Conservation (phyloP, 768 basidiomycete genomes). For the Leucosporidium yakuticum region DNA sequence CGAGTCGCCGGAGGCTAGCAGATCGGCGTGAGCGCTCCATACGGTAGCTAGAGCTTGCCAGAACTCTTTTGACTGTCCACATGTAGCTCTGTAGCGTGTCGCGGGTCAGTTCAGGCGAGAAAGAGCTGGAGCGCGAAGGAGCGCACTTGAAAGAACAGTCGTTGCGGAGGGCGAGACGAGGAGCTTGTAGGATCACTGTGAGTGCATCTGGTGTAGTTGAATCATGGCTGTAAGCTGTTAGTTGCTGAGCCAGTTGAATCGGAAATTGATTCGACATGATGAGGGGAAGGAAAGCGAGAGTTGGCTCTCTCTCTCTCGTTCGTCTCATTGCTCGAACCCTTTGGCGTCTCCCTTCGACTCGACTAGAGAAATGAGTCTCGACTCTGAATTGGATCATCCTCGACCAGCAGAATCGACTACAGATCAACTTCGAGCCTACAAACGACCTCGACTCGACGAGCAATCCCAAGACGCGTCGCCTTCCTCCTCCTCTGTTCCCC, state of each 20-base stretch:
- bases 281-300: neutral
- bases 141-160: conserved; percentile 2
- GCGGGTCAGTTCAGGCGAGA: neutral
- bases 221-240: neutral
- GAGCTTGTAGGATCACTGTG: conserved; percentile 10
- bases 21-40: conserved; percentile 2
- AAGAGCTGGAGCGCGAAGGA: neutral
- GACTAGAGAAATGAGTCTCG: too few relatives aligned
- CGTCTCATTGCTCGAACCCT: neutral
- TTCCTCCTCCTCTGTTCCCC: too few relatives aligned
- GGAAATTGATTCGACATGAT: neutral
- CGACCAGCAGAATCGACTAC: neutral
- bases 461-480: too few relatives aligned
- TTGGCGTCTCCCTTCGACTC: too few relatives aligned
- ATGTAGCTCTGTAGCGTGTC: neutral
- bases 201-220: neutral
- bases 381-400: neutral
- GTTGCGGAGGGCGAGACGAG: conserved; percentile 6
- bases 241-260: conserved; percentile 1
- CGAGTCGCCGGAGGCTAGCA: conserved; percentile 3
- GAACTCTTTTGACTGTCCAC: neutral
- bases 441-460: conserved; percentile 14
- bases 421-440: conserved; percentile 3
- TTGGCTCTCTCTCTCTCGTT: neutral
- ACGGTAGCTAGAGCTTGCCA: neutral